Conservation (phyloP, 768 basidiomycete species). For the Dentipellis fragilis region DNA sequence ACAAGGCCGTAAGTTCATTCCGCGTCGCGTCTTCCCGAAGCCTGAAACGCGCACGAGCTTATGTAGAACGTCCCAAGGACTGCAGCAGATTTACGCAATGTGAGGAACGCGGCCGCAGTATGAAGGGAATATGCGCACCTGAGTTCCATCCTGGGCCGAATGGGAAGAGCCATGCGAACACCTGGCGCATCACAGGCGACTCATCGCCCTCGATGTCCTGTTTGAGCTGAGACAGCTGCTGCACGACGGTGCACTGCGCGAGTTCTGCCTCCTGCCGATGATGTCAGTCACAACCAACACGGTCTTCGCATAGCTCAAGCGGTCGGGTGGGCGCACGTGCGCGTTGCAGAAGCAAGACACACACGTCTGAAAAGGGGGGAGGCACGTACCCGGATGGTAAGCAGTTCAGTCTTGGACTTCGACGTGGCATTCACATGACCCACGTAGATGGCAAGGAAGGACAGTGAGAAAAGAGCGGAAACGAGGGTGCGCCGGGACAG, state of each 20-base stretch:
- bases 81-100: slow-evolving; percentile 15
- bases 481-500: background rate
- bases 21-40: slow-evolving; percentile 2
- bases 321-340: background rate
- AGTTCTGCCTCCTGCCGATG: slow-evolving; percentile 33
- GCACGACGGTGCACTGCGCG: slow-evolving; percentile 29
- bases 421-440: slow-evolving; percentile 1
- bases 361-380: slow-evolving; percentile 14
- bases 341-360: slow-evolving; percentile 2
- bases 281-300: background rate
- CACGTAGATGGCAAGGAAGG: slow-evolving; percentile 1
- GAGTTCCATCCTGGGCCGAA: slow-evolving; percentile 89
- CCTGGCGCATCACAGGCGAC: slow-evolving; percentile 68
- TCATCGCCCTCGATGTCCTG: slow-evolving; percentile 46
- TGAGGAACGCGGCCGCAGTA: background rate
- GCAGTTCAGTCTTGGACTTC: background rate
- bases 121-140: slow-evolving; percentile 23
- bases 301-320: background rate
- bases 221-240: slow-evolving; percentile 49
- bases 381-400: slow-evolving; percentile 8
- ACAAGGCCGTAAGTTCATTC: background rate
- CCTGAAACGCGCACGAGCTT: slow-evolving; percentile 63
- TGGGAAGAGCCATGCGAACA: slow-evolving; percentile 78
- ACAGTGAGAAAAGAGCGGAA: slow-evolving; percentile 7
- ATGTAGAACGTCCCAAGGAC: slow-evolving; percentile 93